A percentile compares a stretch with the other conserved stretches of the same genome.
Conservation (phyloP, 2,329 filamentous ascomycete genomes). For the Magnaporthales sp. region DNA sequence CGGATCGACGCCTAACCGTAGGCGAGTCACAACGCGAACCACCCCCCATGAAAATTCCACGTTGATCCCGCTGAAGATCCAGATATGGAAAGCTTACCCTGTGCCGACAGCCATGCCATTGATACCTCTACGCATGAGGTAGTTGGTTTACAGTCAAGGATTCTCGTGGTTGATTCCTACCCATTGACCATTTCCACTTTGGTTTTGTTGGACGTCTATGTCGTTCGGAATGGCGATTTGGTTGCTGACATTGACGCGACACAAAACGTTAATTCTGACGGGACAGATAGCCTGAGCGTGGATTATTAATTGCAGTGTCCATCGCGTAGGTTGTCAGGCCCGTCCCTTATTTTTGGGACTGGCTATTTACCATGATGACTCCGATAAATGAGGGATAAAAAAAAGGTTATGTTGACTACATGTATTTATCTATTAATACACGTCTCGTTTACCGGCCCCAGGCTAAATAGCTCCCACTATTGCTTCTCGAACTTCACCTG, state of each 20-base stretch:
- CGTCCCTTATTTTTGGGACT: no score
- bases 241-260: not conserved
- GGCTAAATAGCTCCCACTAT: no score
- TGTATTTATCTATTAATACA: no score
- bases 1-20: not conserved
- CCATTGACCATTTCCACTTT: not conserved
- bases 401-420: no score
- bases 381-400: no score
- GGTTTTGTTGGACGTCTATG: not conserved
- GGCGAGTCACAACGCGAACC: not conserved
- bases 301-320: not conserved
- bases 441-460: no score
- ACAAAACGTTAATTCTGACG: not conserved
- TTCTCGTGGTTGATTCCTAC: not conserved
- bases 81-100: not conserved
- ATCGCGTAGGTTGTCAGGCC: no score
- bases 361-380: no score
- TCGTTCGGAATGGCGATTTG: not conserved
- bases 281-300: not conserved
- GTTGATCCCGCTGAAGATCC: not conserved
- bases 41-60: not conserved
- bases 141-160: no score
- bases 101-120: no score
- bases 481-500: no score
- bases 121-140: no score